Conservation (phyloP, 805 yeast genomes). For the Wickerhamomyces sydowiorum region DNA sequence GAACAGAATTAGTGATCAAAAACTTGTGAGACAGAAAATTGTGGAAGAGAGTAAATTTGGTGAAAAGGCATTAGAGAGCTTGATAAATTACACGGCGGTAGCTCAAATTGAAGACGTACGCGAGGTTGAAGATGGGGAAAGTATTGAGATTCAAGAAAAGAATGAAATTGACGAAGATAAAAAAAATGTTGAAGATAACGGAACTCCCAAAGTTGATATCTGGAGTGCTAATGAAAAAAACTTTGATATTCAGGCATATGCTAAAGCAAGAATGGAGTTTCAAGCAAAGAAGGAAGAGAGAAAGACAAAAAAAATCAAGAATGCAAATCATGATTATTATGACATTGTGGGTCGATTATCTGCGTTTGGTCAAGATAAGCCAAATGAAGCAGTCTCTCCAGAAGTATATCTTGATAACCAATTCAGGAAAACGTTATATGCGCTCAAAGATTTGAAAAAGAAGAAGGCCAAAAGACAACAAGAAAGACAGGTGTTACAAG, state of each 20-base stretch:
- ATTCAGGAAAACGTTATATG: slow-evolving; percentile 24
- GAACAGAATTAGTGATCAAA: slow-evolving; percentile 60
- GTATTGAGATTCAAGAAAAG: slow-evolving; percentile 6
- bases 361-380: slow-evolving; percentile 2
- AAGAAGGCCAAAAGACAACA: slow-evolving; percentile 25
- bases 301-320: slow-evolving; percentile 4
- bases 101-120: too few species aligned
- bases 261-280: slow-evolving; percentile 37
- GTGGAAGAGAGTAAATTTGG: slow-evolving; percentile 80
- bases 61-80: slow-evolving; percentile 66
- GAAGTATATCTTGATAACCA: slow-evolving; percentile 26
- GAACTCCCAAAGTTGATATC: slow-evolving; percentile 1
- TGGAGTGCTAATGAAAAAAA: slow-evolving; percentile 15
- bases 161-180: slow-evolving; percentile 5
- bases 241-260: slow-evolving; percentile 56
- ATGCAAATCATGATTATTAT: slow-evolving; percentile 8
- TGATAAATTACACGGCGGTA: slow-evolving; percentile 32
- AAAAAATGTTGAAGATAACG: background rate
- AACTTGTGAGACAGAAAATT: slow-evolving; percentile 60
- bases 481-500: slow-evolving; percentile 13
- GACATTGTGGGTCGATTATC: slow-evolving; percentile 8
- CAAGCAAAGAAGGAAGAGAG: slow-evolving; percentile 27
- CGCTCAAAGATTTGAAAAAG: slow-evolving; percentile 28
- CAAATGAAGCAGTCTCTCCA: slow-evolving; percentile 11
- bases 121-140: slow-evolving; percentile 1